Percentiles rank a stretch among this genome's conserved stretches.
Conservation (phyloP, 2,329 filamentous ascomycete genomes). For the Beauveria brongniartii region DNA sequence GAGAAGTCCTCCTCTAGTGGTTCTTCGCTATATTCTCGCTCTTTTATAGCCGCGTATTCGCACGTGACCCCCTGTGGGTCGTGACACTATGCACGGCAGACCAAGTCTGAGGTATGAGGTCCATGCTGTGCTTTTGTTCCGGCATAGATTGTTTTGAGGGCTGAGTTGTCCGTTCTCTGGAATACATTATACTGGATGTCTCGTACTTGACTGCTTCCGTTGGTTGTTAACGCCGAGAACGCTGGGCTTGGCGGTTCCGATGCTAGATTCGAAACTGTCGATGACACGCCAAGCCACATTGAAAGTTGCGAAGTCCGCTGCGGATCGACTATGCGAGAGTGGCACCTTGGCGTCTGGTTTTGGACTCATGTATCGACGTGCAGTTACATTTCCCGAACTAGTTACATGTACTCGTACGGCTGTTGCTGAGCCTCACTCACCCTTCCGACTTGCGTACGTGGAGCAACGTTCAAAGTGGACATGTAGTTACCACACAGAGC, state of each 20-base stretch:
- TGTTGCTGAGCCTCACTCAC: not conserved
- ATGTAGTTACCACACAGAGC: not conserved
- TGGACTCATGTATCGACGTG: not conserved
- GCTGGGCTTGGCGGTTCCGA: not conserved
- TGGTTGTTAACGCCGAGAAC: not conserved
- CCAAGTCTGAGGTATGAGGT: not conserved
- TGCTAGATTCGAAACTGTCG: not conserved
- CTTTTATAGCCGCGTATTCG: too few relatives aligned
- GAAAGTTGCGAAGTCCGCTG: slow-evolving; percentile 6
- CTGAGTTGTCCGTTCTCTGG: not conserved
- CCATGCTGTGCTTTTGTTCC: not conserved
- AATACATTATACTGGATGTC: not conserved
- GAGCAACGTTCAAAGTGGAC: not conserved
- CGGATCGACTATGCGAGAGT: not conserved
- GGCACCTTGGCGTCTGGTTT: not conserved
- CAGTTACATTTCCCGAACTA: not conserved
- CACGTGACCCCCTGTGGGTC: too few relatives aligned
- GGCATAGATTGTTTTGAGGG: too few relatives aligned
- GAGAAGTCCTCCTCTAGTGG: too few relatives aligned
- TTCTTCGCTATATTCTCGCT: too few relatives aligned
- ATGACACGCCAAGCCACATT: slow-evolving; percentile 4
- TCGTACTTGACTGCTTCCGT: not conserved
- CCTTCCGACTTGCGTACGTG: not conserved
- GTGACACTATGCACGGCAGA: not conserved
- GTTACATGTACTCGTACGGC: not conserved